Conservation (phyloP, 2,329 filamentous ascomycete genomes). For the Hypoxylon sp. region DNA sequence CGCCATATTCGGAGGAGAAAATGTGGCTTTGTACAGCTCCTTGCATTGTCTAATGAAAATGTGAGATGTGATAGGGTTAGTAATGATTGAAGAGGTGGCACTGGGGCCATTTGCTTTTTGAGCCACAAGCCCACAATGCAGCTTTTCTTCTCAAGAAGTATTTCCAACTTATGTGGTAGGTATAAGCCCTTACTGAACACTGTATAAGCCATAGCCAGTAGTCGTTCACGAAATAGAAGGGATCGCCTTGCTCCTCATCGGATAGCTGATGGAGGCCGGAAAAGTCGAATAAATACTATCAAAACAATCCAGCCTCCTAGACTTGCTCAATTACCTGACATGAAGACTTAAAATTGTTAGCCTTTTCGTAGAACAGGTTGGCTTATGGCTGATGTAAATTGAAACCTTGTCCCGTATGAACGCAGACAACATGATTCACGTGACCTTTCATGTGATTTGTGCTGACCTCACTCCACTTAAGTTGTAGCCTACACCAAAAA, state of each 20-base stretch:
- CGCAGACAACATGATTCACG: not conserved
- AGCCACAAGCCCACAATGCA: not conserved
- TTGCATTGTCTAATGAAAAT: not conserved
- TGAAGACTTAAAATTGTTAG: not conserved
- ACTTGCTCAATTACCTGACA: not conserved
- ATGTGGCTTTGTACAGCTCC: not conserved
- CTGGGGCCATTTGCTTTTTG: not conserved
- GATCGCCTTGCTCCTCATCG: not conserved
- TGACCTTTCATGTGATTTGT: conserved; percentile 19
- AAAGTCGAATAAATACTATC: not conserved
- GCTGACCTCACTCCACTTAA: conserved; percentile 13
- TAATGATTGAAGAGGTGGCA: not conserved
- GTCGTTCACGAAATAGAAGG: not conserved
- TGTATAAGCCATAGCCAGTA: not conserved
- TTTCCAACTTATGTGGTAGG: not conserved
- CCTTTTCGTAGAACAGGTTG: not conserved
- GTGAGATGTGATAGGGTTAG: not conserved
- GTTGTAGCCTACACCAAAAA: conserved; percentile 10
- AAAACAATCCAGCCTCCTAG: not conserved
- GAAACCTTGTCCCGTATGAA: not conserved
- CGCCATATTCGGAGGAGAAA: not conserved
- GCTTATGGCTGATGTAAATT: not conserved
- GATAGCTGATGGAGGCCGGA: not conserved
- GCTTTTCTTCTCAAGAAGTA: not conserved
- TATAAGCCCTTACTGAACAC: not conserved